phyloP scores from a whole-genome alignment of 75 land plant species.

The Sequoiadendron giganteum region DNA sequence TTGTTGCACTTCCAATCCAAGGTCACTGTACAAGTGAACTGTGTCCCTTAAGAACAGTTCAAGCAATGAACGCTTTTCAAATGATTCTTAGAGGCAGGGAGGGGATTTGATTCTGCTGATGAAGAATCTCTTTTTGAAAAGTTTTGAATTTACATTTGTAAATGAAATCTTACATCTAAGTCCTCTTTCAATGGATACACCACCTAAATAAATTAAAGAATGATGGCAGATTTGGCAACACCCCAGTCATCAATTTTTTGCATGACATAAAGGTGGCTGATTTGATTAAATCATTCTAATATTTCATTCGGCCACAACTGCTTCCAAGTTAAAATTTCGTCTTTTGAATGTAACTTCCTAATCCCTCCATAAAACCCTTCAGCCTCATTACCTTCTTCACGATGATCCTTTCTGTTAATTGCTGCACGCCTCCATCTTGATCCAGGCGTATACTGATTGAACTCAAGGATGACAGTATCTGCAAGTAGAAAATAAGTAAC shows the following conservation, averaged over 20 bases:
- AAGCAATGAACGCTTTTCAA: not conserved
- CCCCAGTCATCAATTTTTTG: not conserved
- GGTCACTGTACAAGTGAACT: constrained; percentile 5
- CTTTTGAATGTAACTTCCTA: constrained; percentile 58
- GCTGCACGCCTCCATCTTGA: constrained; percentile 78
- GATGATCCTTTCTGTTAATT: constrained; percentile 61
- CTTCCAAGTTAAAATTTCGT: constrained; percentile 75
- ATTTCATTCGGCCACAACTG: constrained; percentile 73
- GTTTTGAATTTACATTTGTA: not conserved
- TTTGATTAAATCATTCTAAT: constrained; percentile 46
- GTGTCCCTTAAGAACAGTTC: not conserved
- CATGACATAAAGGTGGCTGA: not conserved
- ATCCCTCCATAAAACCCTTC: constrained; percentile 96
- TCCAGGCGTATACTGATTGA: constrained; percentile 85
- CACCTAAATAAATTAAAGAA: constrained; percentile 7
- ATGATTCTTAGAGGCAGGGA: not conserved
- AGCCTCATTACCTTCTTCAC: constrained; percentile 85
- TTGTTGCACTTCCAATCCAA: not conserved
- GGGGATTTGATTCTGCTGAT: not conserved
- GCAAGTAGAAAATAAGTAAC: constrained; percentile 9
- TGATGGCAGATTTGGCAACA: not conserved
- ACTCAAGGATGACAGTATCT: constrained; percentile 81
- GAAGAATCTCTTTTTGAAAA: not conserved
- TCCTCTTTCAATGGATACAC: not conserved
- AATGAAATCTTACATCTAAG: not conserved